Conservation (phyloP, 805 yeast species). For the Sugiyamaella chiloensis region DNA sequence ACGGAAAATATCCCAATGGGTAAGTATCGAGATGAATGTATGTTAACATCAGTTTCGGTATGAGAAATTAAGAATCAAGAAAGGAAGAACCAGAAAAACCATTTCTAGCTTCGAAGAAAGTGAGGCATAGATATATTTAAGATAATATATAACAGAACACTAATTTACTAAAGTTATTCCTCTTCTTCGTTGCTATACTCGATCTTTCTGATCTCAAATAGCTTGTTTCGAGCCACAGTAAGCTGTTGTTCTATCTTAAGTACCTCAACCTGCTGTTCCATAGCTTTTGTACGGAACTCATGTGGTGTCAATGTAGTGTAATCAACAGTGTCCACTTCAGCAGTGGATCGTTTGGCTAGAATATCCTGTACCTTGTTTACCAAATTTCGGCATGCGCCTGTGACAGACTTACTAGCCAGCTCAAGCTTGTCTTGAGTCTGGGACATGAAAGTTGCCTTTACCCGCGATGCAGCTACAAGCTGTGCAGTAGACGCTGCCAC, state of each 20-base stretch:
- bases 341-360: conserved; percentile 38
- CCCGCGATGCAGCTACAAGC: conserved; percentile 86
- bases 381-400: conserved; percentile 69
- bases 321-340: conserved; percentile 50
- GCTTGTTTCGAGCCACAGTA: conserved; percentile 66
- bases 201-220: conserved; percentile 79
- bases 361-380: conserved; percentile 68
- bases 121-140: no score
- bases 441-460: conserved; percentile 73
- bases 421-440: conserved; percentile 74
- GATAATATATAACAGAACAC: no score
- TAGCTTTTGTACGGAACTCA: conserved; percentile 79
- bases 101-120: no score
- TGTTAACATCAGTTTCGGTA: no score
- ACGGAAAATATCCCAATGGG: no score
- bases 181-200: conserved; percentile 69
- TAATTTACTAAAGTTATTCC: background rate
- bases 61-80: no score
- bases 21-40: no score
- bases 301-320: conserved; percentile 66
- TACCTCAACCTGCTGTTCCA: conserved; percentile 92
- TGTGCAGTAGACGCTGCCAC: conserved; percentile 92
- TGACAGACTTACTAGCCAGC: conserved; percentile 62
- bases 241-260: conserved; percentile 76
- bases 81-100: no score